Conservation (phyloP, 2,329 filamentous ascomycete species). For the Ascochyta fabae region DNA sequence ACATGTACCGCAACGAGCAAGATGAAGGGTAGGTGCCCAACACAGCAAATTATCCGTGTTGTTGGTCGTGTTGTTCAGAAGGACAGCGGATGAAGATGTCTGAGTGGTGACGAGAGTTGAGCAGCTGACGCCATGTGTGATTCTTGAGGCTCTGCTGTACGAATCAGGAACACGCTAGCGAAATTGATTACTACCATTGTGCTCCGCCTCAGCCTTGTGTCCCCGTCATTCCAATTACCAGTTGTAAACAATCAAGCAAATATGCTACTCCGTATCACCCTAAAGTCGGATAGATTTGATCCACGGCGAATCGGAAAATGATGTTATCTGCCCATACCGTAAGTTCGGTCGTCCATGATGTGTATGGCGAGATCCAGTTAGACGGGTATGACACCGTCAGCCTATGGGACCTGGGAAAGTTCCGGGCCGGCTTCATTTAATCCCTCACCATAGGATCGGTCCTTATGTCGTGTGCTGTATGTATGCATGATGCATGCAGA, state of each 20-base stretch:
- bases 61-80: background rate
- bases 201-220: slow-evolving; percentile 1
- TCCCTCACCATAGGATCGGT: background rate
- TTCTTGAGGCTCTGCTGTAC: background rate
- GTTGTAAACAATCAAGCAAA: background rate
- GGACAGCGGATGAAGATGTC: slow-evolving; percentile 4
- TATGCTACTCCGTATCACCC: background rate
- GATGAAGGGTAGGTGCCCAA: background rate
- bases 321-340: background rate
- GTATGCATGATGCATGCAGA: background rate
- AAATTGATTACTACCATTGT: background rate
- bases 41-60: background rate
- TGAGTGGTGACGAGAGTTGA: background rate
- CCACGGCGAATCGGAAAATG: background rate
- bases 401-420: background rate
- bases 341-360: no score
- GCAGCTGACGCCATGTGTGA: background rate
- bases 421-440: background rate
- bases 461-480: background rate
- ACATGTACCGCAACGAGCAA: background rate
- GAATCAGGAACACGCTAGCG: background rate
- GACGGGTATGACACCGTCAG: background rate
- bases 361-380: background rate
- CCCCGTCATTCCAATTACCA: background rate
- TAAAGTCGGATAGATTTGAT: background rate